Percentiles rank a stretch among this genome's conserved stretches.
These are phyloP conservation scores for Yarrowia keelungensis DNA, from an alignment of 805 yeast genomes.

Conservation along the genomic window DNA sequence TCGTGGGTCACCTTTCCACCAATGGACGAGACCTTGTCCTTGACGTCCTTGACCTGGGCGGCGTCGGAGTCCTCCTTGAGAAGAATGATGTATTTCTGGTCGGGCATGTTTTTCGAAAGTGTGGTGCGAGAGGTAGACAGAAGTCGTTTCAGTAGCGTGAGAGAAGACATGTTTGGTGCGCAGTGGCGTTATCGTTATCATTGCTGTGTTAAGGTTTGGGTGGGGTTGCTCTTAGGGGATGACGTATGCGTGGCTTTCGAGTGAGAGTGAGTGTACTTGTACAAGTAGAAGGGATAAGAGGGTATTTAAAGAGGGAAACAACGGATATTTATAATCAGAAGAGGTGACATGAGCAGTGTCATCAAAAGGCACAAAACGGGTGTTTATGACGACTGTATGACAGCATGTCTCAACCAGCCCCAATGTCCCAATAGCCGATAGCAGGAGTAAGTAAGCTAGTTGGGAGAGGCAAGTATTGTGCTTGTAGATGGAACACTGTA, in stretches of 20 bases:
- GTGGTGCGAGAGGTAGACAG: constrained; percentile 15
- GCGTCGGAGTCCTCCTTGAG: constrained; percentile 41
- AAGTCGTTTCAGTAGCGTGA: background rate
- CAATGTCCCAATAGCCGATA: too few species aligned
- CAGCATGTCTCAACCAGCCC: too few species aligned
- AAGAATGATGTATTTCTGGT: constrained; percentile 48
- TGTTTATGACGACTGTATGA: too few species aligned
- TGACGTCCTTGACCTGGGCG: constrained; percentile 24
- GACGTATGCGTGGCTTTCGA: background rate
- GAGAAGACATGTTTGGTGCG: constrained; percentile 7
- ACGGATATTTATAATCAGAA: too few species aligned
- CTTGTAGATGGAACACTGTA: too few species aligned
- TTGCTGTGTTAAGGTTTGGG: constrained; percentile 36
- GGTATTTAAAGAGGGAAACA: too few species aligned
- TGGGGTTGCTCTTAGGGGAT: constrained; percentile 22
- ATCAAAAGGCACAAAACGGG: too few species aligned
- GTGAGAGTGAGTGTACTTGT: background rate
- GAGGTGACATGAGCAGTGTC: too few species aligned
- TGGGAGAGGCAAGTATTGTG: too few species aligned
- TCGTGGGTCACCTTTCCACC: constrained; percentile 43
- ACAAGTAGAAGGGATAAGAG: background rate
- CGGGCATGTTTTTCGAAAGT: constrained; percentile 5
- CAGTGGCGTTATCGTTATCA: constrained; percentile 37
- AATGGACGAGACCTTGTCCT: constrained; percentile 41
- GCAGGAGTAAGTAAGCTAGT: too few species aligned